These are phyloP conservation scores for Ganoderma lingzhi DNA, from an alignment of 1,284 basidiomycete species.

Conservation along the genomic window DNA sequence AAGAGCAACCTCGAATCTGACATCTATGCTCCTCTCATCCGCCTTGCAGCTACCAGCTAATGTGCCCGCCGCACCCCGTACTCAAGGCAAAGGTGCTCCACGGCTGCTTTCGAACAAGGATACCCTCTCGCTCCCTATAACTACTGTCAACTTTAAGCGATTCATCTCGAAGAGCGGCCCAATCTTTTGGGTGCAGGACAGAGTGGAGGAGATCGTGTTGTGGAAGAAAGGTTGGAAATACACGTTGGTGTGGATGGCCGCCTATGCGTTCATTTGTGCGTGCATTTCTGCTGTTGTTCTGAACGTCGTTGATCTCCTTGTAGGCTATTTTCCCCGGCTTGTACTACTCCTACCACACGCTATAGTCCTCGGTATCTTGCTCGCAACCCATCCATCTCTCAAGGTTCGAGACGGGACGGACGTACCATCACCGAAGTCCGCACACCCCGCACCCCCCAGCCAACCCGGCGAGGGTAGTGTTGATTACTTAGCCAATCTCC, in stretches of 20 bases:
- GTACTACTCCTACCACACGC: conserved; percentile 71
- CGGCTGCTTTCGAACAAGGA: conserved; percentile 59
- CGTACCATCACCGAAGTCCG: conserved; percentile 25
- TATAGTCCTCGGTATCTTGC: conserved; percentile 60
- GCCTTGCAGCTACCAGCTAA: conserved; percentile 43
- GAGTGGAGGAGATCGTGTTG: conserved; percentile 75
- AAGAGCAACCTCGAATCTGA: conserved; percentile 40
- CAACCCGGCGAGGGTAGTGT: conserved; percentile 60
- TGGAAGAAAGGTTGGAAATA: conserved; percentile 77
- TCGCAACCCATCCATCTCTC: conserved; percentile 60
- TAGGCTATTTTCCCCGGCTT: conserved; percentile 75
- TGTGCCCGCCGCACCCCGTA: conserved; percentile 37
- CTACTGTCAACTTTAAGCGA: conserved; percentile 75
- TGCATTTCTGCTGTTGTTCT: conserved; percentile 19
- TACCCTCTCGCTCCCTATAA: conserved; percentile 75
- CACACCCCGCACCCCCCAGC: conserved; percentile 48
- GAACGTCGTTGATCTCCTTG: neutral
- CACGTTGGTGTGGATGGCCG: conserved; percentile 71
- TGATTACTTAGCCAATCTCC: conserved; percentile 81
- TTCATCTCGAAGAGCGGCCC: conserved; percentile 74
- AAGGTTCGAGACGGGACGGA: conserved; percentile 24
- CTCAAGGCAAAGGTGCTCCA: conserved; percentile 37
- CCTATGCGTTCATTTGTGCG: conserved; percentile 77
- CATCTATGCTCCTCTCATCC: conserved; percentile 44
- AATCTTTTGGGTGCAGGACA: conserved; percentile 81